A percentile compares a stretch with the other conserved stretches of the same genome.
Conservation (phyloP, 1,139 yeast species). For the Hemisphaericaspora lyxosophila region DNA sequence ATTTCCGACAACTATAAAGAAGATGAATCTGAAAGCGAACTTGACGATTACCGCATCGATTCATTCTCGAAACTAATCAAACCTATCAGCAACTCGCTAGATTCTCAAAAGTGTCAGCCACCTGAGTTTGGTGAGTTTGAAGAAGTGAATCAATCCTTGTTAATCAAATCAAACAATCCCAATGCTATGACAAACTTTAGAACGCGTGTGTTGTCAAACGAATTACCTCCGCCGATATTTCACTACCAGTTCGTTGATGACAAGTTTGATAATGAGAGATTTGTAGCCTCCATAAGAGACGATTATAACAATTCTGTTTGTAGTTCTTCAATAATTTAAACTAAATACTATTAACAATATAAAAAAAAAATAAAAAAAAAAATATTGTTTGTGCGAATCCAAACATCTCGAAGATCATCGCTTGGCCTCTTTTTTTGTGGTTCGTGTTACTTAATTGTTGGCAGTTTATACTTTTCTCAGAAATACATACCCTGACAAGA, state of each 20-base stretch:
- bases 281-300: slow-evolving; percentile 15
- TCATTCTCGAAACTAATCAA: slow-evolving; percentile 6
- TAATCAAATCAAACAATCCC: slow-evolving; percentile 13
- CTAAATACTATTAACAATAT: no score
- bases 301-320: slow-evolving; percentile 13
- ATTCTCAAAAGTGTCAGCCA: background rate
- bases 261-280: slow-evolving; percentile 3
- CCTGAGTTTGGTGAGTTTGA: slow-evolving; percentile 1
- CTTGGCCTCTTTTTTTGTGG: no score
- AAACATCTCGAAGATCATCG: background rate
- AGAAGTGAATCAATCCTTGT: slow-evolving; percentile 6
- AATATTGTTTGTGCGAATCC: background rate
- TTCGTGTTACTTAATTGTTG: no score
- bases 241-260: slow-evolving; percentile 1
- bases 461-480: background rate
- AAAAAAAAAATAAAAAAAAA: no score
- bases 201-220: slow-evolving; percentile 11
- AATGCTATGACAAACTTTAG: slow-evolving; percentile 12
- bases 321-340: background rate
- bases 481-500: no score
- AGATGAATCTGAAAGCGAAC: slow-evolving; percentile 4
- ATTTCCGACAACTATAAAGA: slow-evolving; percentile 12
- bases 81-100: slow-evolving; percentile 2
- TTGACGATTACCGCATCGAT: slow-evolving; percentile 1
- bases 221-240: slow-evolving; percentile 12